A percentile compares a stretch with the other conserved stretches of the same genome.
These are phyloP conservation scores for Daldinia childiae DNA, from an alignment of 495 filamentous ascomycete species.

Conservation along the genomic window DNA sequence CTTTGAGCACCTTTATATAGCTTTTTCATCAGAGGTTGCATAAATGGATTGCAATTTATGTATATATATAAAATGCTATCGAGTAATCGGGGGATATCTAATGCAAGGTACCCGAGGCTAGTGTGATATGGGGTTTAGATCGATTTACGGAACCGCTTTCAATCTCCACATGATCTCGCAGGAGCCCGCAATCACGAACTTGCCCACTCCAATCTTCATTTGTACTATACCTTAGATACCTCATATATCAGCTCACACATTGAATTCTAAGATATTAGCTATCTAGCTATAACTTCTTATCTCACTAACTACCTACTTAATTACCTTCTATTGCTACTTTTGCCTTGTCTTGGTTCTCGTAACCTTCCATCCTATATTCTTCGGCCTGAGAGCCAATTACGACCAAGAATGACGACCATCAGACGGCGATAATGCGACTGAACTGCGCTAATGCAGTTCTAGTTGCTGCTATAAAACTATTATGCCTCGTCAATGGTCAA, in stretches of 20 bases:
- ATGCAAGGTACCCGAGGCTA: conserved; percentile 42
- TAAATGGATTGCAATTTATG: background rate
- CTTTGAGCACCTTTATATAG: background rate
- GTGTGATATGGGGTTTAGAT: conserved; percentile 1
- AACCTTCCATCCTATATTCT: background rate
- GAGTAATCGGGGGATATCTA: conserved; percentile 3
- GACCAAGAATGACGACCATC: conserved; percentile 25
- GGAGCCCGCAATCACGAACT: background rate
- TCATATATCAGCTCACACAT: background rate
- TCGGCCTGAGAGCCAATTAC: conserved; percentile 1
- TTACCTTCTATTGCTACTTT: background rate
- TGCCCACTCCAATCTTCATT: background rate
- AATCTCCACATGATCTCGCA: conserved; percentile 1
- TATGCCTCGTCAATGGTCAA: conserved; percentile 5
- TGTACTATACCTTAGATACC: background rate
- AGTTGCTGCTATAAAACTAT: conserved; percentile 18
- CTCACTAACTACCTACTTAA: background rate
- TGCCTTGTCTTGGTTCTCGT: background rate
- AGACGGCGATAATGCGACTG: conserved; percentile 29
- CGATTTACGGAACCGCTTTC: background rate
- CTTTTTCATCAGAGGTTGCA: background rate
- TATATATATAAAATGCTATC: background rate
- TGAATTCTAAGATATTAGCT: background rate
- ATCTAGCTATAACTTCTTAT: background rate
- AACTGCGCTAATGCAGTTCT: conserved; percentile 29